phyloP scores from a whole-genome alignment of 495 filamentous ascomycete species.

The Penicillium verhagenii region DNA sequence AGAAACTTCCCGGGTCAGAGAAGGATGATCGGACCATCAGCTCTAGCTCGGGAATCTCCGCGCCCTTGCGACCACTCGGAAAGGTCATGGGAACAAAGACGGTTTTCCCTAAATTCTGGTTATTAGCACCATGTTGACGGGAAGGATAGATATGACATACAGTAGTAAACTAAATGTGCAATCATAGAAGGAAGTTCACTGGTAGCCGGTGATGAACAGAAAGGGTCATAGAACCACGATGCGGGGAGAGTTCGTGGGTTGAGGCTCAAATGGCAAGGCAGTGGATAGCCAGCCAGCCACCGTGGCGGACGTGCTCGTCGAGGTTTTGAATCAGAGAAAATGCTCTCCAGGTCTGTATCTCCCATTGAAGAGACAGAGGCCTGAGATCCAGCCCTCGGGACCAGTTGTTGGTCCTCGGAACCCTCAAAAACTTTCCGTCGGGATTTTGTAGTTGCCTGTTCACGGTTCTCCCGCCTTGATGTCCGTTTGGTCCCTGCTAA shows the following conservation, averaged over 20 bases:
- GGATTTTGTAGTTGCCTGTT: conserved; percentile 3
- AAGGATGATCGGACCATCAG: conserved; percentile 31
- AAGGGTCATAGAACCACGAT: conserved; percentile 34
- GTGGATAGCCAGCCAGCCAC: conserved; percentile 18
- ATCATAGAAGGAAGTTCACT: conserved; percentile 24
- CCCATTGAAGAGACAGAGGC: conserved; percentile 10
- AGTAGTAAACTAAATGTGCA: conserved; percentile 30
- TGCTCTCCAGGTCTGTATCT: background rate
- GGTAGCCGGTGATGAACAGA: conserved; percentile 28
- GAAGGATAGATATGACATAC: conserved; percentile 18
- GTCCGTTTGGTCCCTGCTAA: conserved; percentile 34
- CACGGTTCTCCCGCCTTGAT: conserved; percentile 26
- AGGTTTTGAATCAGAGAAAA: conserved; percentile 4
- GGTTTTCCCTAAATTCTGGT: conserved; percentile 22
- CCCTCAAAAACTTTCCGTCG: conserved; percentile 1
- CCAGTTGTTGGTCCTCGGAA: conserved; percentile 11
- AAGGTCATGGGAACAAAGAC: conserved; percentile 41
- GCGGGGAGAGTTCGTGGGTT: conserved; percentile 20
- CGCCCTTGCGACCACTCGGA: conserved; percentile 25
- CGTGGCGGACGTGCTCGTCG: conserved; percentile 14
- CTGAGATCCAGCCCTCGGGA: conserved; percentile 16
- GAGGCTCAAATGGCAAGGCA: conserved; percentile 15
- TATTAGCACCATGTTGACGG: conserved; percentile 6
- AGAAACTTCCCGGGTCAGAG: conserved; percentile 37
- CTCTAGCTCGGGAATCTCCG: conserved; percentile 23